phyloP scores from a whole-genome alignment of 768 basidiomycete species.

The Hericium erinaceus region DNA sequence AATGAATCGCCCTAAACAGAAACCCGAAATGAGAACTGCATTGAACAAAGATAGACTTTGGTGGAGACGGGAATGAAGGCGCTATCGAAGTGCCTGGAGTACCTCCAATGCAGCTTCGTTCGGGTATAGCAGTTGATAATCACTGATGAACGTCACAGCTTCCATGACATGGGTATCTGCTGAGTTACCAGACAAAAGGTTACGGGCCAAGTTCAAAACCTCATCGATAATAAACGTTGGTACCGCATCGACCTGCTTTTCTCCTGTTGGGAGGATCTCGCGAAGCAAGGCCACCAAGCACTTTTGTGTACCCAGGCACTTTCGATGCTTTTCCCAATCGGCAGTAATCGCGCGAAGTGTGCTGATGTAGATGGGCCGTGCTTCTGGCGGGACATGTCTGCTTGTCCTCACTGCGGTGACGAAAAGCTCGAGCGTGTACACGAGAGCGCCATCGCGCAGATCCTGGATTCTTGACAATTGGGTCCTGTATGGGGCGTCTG shows the following conservation, averaged over 20 bases:
- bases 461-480: background rate
- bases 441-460: slow-evolving; percentile 1
- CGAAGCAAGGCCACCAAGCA: slow-evolving; percentile 19
- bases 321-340: background rate
- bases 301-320: slow-evolving; percentile 1
- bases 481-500: background rate
- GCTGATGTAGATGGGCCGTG: slow-evolving; percentile 2
- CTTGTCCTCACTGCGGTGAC: slow-evolving; percentile 1
- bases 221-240: background rate
- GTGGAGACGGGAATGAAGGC: too few species aligned
- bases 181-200: background rate
- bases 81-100: too few species aligned
- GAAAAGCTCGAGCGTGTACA: slow-evolving; percentile 7
- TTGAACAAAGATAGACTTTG: too few species aligned
- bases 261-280: slow-evolving; percentile 15
- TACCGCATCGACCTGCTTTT: background rate
- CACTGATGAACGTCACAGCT: background rate
- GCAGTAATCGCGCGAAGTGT: slow-evolving; percentile 3
- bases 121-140: background rate
- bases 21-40: too few species aligned
- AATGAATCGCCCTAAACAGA: too few species aligned
- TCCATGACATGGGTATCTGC: background rate
- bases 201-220: background rate
- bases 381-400: background rate
- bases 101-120: too few species aligned